Percentiles rank a stretch among this genome's conserved stretches.
phyloP scores from a whole-genome alignment of 176 grass and related monocot species.

The Carex parvula region DNA sequence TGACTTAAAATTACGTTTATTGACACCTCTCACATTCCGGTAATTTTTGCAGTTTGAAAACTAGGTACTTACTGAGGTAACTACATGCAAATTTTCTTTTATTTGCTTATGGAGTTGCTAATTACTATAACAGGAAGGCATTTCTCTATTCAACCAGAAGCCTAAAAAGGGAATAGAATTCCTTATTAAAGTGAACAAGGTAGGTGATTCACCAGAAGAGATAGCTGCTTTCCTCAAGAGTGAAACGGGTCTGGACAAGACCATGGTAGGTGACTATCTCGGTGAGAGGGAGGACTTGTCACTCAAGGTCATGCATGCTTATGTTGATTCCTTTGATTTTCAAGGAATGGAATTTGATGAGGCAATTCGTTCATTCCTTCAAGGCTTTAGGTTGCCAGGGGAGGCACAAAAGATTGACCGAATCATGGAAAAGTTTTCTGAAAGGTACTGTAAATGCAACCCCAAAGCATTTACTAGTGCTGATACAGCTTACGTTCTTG shows the following conservation, averaged over 20 bases:
- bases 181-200: slow-evolving; percentile 82
- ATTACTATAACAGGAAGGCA: slow-evolving; percentile 79
- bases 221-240: slow-evolving; percentile 88
- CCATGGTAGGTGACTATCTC: slow-evolving; percentile 94
- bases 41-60: slow-evolving; percentile 18
- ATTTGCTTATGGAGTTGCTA: slow-evolving; percentile 27
- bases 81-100: slow-evolving; percentile 21
- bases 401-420: slow-evolving; percentile 99
- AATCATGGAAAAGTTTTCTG: slow-evolving; percentile 98
- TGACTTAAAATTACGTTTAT: neutral
- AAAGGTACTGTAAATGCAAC: slow-evolving; percentile 94
- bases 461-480: slow-evolving; percentile 91
- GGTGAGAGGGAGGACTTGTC: slow-evolving; percentile 93
- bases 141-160: slow-evolving; percentile 90
- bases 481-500: slow-evolving; percentile 97
- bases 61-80: neutral
- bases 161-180: slow-evolving; percentile 98
- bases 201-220: slow-evolving; percentile 77
- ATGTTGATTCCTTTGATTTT: slow-evolving; percentile 97
- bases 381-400: slow-evolving; percentile 93
- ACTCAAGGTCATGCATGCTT: slow-evolving; percentile 97
- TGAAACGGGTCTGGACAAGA: slow-evolving; percentile 90
- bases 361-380: slow-evolving; percentile 82
- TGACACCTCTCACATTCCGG: neutral
- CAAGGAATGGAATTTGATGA: slow-evolving; percentile 92